Evolutionary conservation across 2,329 filamentous ascomycete genomes (phyloP).

Genomic region (Verticillium zaregamsianum): DNA sequence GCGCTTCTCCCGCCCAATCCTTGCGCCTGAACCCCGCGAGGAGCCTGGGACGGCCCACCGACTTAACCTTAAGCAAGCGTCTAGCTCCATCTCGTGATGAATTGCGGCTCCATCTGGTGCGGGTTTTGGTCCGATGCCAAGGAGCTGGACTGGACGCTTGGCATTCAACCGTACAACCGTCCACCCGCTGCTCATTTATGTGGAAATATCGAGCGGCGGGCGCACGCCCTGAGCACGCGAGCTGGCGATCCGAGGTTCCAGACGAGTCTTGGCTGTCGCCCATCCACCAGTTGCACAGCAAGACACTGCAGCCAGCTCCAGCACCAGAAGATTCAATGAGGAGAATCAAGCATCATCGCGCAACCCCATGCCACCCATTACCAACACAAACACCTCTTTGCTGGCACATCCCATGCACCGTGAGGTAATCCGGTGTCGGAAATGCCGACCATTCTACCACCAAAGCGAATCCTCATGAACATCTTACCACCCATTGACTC

Average conservation of each 20-base stretch:
- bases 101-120: background rate
- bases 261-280: background rate
- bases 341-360: background rate
- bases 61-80: background rate
- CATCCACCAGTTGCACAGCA: background rate
- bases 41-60: background rate
- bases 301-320: background rate
- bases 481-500: background rate
- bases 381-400: background rate
- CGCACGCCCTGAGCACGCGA: background rate
- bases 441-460: background rate
- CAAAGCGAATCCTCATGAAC: background rate
- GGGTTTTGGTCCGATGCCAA: background rate
- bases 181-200: background rate
- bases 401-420: background rate
- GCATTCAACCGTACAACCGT: background rate
- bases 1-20: background rate
- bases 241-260: background rate
- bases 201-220: background rate
- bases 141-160: background rate
- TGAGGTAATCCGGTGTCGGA: background rate
- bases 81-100: background rate
- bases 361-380: background rate
- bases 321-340: too few relatives aligned
- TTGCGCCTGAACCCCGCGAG: background rate